These are phyloP conservation scores for Fusarium lyarnte DNA, from an alignment of 2,329 filamentous ascomycete species.

Conservation along the genomic window DNA sequence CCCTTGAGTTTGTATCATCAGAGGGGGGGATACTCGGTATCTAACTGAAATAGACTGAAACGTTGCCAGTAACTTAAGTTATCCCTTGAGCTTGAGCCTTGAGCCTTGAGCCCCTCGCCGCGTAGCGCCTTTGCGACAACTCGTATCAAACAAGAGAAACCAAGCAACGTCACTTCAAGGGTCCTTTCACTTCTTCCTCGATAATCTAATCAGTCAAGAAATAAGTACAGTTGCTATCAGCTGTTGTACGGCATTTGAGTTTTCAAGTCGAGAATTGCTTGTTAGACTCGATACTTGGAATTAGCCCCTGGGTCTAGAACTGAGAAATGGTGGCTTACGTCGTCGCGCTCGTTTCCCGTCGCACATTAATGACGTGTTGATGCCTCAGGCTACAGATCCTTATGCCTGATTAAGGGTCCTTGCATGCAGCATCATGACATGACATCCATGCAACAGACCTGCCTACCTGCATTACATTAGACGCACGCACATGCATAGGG, in stretches of 20 bases:
- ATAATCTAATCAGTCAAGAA: background rate
- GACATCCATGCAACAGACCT: background rate
- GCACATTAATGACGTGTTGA: background rate
- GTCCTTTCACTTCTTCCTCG: background rate
- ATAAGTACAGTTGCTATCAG: background rate
- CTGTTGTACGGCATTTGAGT: background rate
- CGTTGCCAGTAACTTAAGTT: background rate
- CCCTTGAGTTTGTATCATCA: conserved; percentile 4
- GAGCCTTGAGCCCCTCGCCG: conserved; percentile 5
- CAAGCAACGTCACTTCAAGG: conserved; percentile 17
- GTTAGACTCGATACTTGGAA: background rate
- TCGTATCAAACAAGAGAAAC: background rate
- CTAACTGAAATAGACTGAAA: conserved; percentile 12
- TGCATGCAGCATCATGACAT: background rate
- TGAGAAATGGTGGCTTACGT: conserved; percentile 33
- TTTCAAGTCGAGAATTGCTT: background rate
- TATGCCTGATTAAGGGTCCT: conserved; percentile 17
- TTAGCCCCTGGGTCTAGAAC: conserved; percentile 13
- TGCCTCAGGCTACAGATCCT: conserved; percentile 23
- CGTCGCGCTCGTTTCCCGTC: conserved; percentile 16
- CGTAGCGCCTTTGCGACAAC: conserved; percentile 13
- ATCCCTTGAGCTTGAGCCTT: background rate
- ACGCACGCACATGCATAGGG: background rate
- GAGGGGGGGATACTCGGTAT: background rate
- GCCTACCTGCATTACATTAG: background rate